Evolutionary conservation across 805 yeast genomes (phyloP).

Genomic region (Candida silvatica): DNA sequence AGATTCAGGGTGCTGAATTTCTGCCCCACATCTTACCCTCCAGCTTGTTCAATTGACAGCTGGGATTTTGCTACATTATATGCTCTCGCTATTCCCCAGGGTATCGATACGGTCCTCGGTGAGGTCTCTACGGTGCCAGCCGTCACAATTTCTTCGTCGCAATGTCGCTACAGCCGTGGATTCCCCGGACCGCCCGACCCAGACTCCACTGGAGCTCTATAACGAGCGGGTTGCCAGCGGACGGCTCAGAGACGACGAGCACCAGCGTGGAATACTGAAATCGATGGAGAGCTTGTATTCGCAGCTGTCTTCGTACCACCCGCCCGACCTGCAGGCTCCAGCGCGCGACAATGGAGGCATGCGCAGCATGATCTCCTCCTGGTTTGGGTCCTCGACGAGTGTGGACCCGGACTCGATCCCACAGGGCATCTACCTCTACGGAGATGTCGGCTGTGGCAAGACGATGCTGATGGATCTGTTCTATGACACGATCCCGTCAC

Average conservation of each 20-base stretch:
- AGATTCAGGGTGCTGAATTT: not conserved
- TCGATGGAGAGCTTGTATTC: constrained; percentile 53
- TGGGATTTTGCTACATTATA: too few relatives aligned
- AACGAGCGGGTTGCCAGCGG: constrained; percentile 27
- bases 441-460: constrained; percentile 98
- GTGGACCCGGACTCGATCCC: constrained; percentile 33
- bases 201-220: constrained; percentile 23
- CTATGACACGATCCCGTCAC: constrained; percentile 72
- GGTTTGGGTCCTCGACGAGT: constrained; percentile 15
- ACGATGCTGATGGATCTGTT: constrained; percentile 98
- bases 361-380: constrained; percentile 7
- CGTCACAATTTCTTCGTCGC: too few relatives aligned
- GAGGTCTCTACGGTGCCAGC: too few relatives aligned
- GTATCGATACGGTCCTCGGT: too few relatives aligned
- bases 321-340: constrained; percentile 53
- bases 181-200: not conserved
- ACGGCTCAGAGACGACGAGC: constrained; percentile 59
- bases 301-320: constrained; percentile 44
- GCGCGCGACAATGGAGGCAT: constrained; percentile 5
- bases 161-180: not conserved
- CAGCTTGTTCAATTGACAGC: not conserved
- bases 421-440: constrained; percentile 83
- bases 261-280: constrained; percentile 67
- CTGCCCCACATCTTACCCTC: not conserved
- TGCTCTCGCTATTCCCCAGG: too few relatives aligned